Evolutionary conservation across 805 yeast genomes (phyloP).

Genomic region (Sugiyamaella lignohabitans): DNA sequence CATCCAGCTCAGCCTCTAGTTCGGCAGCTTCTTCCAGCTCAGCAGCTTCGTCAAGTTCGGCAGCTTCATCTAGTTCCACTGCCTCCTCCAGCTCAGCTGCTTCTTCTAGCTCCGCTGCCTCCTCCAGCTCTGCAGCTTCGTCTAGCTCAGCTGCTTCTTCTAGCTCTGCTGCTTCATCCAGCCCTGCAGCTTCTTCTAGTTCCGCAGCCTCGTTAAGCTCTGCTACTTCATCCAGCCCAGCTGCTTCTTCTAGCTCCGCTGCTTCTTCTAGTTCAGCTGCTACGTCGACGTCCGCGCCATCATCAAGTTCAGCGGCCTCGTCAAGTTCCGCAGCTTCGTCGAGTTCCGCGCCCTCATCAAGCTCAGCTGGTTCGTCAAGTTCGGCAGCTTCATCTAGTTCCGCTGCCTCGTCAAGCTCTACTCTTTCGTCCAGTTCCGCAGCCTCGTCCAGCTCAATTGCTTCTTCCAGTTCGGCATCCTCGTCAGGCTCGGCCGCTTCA

Average conservation of each 20-base stretch:
- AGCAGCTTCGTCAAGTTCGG: too few relatives aligned
- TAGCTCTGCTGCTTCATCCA: too few relatives aligned
- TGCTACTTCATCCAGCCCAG: not conserved
- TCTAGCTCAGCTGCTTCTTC: too few relatives aligned
- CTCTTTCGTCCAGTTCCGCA: conserved; percentile 2
- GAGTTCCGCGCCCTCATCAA: not conserved
- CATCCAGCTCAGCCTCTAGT: too few relatives aligned
- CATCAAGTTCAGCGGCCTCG: not conserved
- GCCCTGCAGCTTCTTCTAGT: not conserved
- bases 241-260: not conserved
- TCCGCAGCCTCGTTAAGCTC: not conserved
- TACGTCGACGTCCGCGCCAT: not conserved
- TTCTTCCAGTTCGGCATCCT: not conserved
- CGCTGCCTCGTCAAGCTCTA: not conserved
- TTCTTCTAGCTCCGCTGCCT: too few relatives aligned
- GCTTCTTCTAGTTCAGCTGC: not conserved
- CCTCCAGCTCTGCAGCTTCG: too few relatives aligned
- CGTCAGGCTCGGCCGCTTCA: conserved; percentile 2
- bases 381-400: not conserved
- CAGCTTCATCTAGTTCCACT: too few relatives aligned
- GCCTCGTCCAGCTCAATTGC: not conserved
- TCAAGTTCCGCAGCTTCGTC: not conserved
- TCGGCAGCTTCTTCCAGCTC: too few relatives aligned
- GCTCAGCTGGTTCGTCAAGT: not conserved
- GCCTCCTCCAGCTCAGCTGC: too few relatives aligned